A percentile compares a stretch with the other conserved stretches of the same genome.
These are phyloP conservation scores for Geotrichum restrictum DNA, from an alignment of 1,139 yeast genomes.

Conservation along the genomic window DNA sequence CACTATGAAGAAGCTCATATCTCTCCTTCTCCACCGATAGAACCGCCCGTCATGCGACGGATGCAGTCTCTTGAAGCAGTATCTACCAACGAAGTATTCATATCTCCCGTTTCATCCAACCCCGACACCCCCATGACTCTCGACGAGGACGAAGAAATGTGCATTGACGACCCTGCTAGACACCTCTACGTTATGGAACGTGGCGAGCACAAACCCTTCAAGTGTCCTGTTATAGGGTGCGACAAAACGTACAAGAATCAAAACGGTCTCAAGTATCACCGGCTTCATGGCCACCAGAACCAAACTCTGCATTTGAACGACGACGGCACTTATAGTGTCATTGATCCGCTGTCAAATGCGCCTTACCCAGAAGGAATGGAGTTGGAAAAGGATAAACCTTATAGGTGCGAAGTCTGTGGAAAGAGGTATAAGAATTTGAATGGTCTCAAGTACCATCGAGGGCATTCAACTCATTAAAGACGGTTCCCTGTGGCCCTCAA, in stretches of 20 bases:
- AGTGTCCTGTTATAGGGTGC: slow-evolving; percentile 97
- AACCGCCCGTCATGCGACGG: slow-evolving; percentile 44
- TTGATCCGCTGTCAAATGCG: slow-evolving; percentile 87
- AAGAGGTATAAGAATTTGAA: slow-evolving; percentile 92
- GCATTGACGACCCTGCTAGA: slow-evolving; percentile 78
- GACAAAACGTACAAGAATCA: slow-evolving; percentile 96
- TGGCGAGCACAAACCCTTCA: slow-evolving; percentile 90
- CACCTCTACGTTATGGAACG: slow-evolving; percentile 88
- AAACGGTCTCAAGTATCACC: slow-evolving; percentile 92
- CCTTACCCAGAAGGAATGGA: slow-evolving; percentile 89
- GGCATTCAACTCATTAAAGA: slow-evolving; percentile 85
- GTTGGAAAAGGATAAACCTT: slow-evolving; percentile 95
- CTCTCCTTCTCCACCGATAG: slow-evolving; percentile 56
- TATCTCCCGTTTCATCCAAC: slow-evolving; percentile 41
- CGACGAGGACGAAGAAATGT: slow-evolving; percentile 23
- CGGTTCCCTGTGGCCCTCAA: background rate
- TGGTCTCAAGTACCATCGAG: slow-evolving; percentile 94
- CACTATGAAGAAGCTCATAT: slow-evolving; percentile 97
- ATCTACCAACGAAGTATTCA: slow-evolving; percentile 83
- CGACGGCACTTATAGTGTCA: slow-evolving; percentile 87
- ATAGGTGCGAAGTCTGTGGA: slow-evolving; percentile 97
- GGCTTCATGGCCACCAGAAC: slow-evolving; percentile 95
- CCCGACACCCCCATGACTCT: slow-evolving; percentile 36
- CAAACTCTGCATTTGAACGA: slow-evolving; percentile 86
- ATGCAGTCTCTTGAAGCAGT: slow-evolving; percentile 56